phyloP scores from a whole-genome alignment of 306 rosid species.

The Dalbergia cultrata region DNA sequence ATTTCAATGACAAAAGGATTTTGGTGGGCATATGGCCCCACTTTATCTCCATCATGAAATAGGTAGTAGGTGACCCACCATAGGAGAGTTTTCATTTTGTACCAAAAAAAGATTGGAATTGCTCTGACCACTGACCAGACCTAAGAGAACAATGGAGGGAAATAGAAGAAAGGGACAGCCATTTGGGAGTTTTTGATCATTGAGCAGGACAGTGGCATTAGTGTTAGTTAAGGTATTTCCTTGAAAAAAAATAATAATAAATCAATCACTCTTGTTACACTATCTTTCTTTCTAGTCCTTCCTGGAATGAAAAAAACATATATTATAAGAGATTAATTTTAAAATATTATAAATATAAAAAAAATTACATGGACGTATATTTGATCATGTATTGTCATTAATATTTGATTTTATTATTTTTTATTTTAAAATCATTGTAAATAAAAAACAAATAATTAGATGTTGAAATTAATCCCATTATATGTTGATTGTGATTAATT shows the following conservation, averaged over 20 bases:
- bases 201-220: slow-evolving; percentile 31
- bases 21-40: slow-evolving; percentile 54
- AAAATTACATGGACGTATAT: too few relatives aligned
- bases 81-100: slow-evolving; percentile 42
- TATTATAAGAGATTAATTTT: too few relatives aligned
- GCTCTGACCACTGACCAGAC: slow-evolving; percentile 48
- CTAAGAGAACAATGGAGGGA: slow-evolving; percentile 21
- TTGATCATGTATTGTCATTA: too few relatives aligned
- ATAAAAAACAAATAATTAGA: too few relatives aligned
- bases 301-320: background rate
- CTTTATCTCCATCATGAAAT: slow-evolving; percentile 51
- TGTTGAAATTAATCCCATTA: too few relatives aligned
- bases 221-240: background rate
- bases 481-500: too few relatives aligned
- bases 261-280: background rate
- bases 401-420: too few relatives aligned
- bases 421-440: too few relatives aligned
- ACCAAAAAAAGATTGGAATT: slow-evolving; percentile 45
- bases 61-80: slow-evolving; percentile 66
- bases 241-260: too few relatives aligned
- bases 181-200: slow-evolving; percentile 55
- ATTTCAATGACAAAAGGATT: slow-evolving; percentile 31
- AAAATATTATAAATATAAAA: too few relatives aligned
- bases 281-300: background rate
- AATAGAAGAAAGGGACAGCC: slow-evolving; percentile 49